phyloP scores from a whole-genome alignment of 129 eudicot genomes.

The Artemisia annua region DNA sequence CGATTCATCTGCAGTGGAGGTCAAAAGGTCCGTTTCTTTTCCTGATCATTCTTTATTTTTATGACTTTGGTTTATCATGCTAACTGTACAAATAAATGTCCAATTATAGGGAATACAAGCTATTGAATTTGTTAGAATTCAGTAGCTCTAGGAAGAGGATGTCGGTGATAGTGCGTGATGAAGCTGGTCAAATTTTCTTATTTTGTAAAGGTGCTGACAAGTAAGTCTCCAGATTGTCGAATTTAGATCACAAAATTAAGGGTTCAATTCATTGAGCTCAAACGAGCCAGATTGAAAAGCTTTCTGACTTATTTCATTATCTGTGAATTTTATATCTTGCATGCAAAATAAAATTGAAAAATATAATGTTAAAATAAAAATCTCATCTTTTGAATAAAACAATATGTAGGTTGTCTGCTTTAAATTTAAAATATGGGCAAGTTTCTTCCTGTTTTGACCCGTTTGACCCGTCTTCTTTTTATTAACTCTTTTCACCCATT shows the following conservation, averaged over 20 bases:
- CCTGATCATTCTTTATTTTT: not conserved
- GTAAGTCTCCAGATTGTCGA: slow-evolving; percentile 29
- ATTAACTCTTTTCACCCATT: no score
- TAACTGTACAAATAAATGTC: not conserved
- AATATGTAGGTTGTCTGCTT: no score
- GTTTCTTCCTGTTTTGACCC: no score
- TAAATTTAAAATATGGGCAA: no score
- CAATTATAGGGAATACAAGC: slow-evolving; percentile 50
- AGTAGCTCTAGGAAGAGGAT: slow-evolving; percentile 56
- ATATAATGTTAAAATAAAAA: no score
- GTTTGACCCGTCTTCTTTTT: no score
- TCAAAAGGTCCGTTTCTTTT: slow-evolving; percentile 35
- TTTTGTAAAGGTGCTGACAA: slow-evolving; percentile 59
- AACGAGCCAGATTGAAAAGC: no score
- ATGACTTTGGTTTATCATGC: not conserved
- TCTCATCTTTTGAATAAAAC: no score
- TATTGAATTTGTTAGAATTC: slow-evolving; percentile 54
- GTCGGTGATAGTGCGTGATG: slow-evolving; percentile 57
- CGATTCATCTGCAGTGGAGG: slow-evolving; percentile 38
- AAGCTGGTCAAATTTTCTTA: slow-evolving; percentile 45
- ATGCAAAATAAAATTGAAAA: no score
- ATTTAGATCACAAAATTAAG: not conserved
- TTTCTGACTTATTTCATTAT: no score
- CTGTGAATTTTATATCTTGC: no score
- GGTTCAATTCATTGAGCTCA: not conserved